Evolutionary conservation across 768 basidiomycete species (phyloP), one percentile per base, ranked within the genome.

Genomic region (Suillus ampliporus): DNA sequence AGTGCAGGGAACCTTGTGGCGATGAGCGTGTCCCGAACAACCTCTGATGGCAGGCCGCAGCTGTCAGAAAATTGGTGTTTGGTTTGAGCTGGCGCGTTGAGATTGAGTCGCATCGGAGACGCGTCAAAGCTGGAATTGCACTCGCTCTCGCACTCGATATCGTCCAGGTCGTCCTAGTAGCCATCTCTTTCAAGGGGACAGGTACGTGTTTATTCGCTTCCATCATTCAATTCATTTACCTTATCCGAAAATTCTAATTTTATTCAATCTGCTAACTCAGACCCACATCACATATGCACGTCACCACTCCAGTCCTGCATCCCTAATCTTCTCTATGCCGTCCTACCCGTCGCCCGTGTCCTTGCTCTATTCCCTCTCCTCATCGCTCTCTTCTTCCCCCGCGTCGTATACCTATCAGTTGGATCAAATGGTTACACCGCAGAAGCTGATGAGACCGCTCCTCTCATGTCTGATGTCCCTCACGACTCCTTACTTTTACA

Each of bases 311-410:
- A 71, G 13, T 56, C 58, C 47, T 73, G 77, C 57, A 67, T 79
- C 34, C 70, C 75, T 34, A 71, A 72, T 21, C 71, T 82, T 52
- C 73, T 87, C 6, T 84, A 87, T 64, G 72, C 86, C 48, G 75
- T 74, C n/a, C 85, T 90, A 64, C 87, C 90, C 17, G 77, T 85
- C 57, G 78, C 92, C 72, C 89, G 92, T 60, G 81, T 88, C 47
- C 72, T 93, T 26, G 71, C 90, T 43, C 82, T 92, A 26, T 60
- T 85, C 19, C 83, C 86, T 8, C 78, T 94, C 83, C 86, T 8
- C 78, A 81, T 80, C 40, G 81, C 84, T 6, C 82, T 83, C 57
- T 71, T 83, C 57, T 83, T 80, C 40, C 94, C 94, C 17, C 85
- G 86, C 60, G 77, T 88, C 51, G 75, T 84, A 3, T 96, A 91